Percentiles rank a stretch among this genome's conserved stretches.
phyloP scores from a whole-genome alignment of 1,284 basidiomycete genomes.

The Moesziomyces antarcticus region DNA sequence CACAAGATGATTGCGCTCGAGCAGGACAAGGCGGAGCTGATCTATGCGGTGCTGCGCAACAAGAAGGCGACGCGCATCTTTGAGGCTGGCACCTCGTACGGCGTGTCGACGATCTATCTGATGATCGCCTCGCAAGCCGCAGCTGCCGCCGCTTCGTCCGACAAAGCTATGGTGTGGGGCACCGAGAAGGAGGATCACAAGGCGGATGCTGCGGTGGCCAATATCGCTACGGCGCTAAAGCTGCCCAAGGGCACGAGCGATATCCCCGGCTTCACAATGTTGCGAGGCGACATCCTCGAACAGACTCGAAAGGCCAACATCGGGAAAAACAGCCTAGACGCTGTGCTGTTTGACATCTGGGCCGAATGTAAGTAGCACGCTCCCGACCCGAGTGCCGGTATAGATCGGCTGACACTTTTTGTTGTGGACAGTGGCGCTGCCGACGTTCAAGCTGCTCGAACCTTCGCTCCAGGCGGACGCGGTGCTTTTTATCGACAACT shows the following conservation, averaged over 20 bases:
- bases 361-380: conserved; percentile 24
- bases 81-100: conserved; percentile 37
- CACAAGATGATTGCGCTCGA: conserved; percentile 43
- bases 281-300: conserved; percentile 36
- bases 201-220: conserved; percentile 22
- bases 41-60: conserved; percentile 27
- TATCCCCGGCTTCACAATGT: conserved; percentile 31
- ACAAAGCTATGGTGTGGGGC: conserved; percentile 18
- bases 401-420: neutral
- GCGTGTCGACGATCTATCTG: conserved; percentile 39
- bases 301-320: conserved; percentile 22
- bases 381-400: neutral
- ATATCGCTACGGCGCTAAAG: conserved; percentile 23
- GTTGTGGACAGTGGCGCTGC: conserved; percentile 22
- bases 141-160: neutral
- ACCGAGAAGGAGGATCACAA: conserved; percentile 44
- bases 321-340: conserved; percentile 21
- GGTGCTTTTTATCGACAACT: conserved; percentile 41
- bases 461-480: conserved; percentile 26
- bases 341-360: conserved; percentile 48
- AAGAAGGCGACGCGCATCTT: conserved; percentile 37
- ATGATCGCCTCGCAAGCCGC: conserved; percentile 17
- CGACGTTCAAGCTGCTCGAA: conserved; percentile 42
- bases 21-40: conserved; percentile 34
- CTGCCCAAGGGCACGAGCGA: conserved; percentile 18